Evolutionary conservation across 2,329 filamentous ascomycete genomes (phyloP).

Genomic region (Clarireedia sp.): DNA sequence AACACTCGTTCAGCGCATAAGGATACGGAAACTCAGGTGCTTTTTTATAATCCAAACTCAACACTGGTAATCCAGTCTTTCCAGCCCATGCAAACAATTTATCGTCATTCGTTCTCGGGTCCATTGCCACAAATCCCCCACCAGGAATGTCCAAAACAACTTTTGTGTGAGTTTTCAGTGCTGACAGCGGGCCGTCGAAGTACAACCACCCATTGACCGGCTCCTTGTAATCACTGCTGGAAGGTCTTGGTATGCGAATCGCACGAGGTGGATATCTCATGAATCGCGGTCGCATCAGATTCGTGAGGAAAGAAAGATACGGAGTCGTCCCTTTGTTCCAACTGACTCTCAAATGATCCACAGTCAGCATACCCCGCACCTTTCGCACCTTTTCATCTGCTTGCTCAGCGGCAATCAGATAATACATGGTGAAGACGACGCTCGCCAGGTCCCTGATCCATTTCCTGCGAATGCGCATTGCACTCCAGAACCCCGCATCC

Average conservation of each 20-base stretch:
- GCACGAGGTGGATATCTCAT: constrained; percentile 75
- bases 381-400: constrained; percentile 96
- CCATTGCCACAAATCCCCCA: constrained; percentile 95
- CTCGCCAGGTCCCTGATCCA: constrained; percentile 78
- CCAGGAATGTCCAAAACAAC: constrained; percentile 86
- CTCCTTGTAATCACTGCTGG: constrained; percentile 72
- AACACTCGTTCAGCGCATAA: constrained; percentile 80
- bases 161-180: constrained; percentile 67
- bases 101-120: constrained; percentile 88
- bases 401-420: constrained; percentile 84
- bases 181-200: constrained; percentile 78
- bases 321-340: constrained; percentile 95
- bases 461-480: constrained; percentile 79
- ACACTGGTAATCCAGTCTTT: constrained; percentile 76
- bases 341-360: constrained; percentile 83
- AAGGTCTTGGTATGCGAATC: constrained; percentile 75
- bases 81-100: constrained; percentile 89
- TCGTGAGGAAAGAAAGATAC: constrained; percentile 67
- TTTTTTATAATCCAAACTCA: constrained; percentile 87
- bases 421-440: constrained; percentile 80
- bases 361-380: constrained; percentile 75
- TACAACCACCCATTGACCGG: constrained; percentile 85
- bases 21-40: constrained; percentile 80
- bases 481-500: constrained; percentile 96
- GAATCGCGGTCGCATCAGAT: constrained; percentile 66